Evolutionary conservation across 495 filamentous ascomycete species (phyloP).

Genomic region (Pyrenula aspistea): DNA sequence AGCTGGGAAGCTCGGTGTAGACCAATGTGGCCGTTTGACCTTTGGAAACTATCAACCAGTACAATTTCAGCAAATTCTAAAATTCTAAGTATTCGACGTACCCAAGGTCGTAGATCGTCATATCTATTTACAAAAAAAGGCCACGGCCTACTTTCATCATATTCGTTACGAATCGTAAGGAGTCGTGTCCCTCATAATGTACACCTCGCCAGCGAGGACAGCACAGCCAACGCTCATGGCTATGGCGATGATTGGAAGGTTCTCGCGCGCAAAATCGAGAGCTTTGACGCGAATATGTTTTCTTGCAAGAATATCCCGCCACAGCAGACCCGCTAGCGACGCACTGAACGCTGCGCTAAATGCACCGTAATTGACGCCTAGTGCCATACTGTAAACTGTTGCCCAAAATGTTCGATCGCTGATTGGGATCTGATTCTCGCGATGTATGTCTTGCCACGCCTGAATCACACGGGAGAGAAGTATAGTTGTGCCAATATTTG

Average conservation of each 20-base stretch:
- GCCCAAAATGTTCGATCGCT: slow-evolving; percentile 51
- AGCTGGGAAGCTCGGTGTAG: too few species aligned
- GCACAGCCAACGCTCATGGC: slow-evolving; percentile 49
- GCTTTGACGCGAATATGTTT: slow-evolving; percentile 48
- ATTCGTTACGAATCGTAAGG: slow-evolving; percentile 9
- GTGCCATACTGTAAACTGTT: slow-evolving; percentile 53
- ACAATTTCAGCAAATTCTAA: too few species aligned
- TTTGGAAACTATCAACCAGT: too few species aligned
- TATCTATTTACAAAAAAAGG: too few species aligned
- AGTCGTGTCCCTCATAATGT: slow-evolving; percentile 26
- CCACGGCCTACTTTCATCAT: too few species aligned
- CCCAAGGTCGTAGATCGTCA: too few species aligned
- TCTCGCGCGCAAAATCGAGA: slow-evolving; percentile 49
- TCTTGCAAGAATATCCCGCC: slow-evolving; percentile 50
- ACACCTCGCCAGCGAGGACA: slow-evolving; percentile 48
- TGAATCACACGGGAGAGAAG: slow-evolving; percentile 54
- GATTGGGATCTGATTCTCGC: slow-evolving; percentile 25
- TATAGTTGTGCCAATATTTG: slow-evolving; percentile 60
- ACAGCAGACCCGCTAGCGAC: slow-evolving; percentile 52
- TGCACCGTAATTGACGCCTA: slow-evolving; percentile 58
- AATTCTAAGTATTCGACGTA: too few species aligned
- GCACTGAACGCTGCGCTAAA: slow-evolving; percentile 57
- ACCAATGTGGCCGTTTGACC: too few species aligned
- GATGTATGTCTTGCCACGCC: slow-evolving; percentile 45
- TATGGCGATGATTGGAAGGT: slow-evolving; percentile 55